phyloP scores from a whole-genome alignment of 2,329 filamentous ascomycete genomes.

The Cordyceps tenuipes region DNA sequence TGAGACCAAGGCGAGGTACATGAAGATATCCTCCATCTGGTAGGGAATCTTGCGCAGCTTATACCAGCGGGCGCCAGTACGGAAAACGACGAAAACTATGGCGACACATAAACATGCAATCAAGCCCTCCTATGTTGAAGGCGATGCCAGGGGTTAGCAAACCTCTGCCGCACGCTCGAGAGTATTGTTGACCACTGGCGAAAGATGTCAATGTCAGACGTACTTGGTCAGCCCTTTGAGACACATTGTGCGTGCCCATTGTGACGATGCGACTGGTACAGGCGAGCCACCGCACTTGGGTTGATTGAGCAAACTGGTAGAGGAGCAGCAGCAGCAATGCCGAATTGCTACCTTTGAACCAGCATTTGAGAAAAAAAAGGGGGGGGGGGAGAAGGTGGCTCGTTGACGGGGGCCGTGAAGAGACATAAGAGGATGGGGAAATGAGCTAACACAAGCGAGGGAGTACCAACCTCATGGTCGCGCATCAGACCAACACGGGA shows the following conservation, averaged over 20 bases:
- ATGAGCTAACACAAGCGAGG: neutral
- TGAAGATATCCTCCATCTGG: constrained; percentile 15
- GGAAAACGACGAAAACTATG: constrained; percentile 13
- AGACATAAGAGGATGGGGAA: constrained; percentile 1
- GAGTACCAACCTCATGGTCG: neutral
- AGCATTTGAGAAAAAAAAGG: neutral
- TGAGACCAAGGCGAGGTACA: constrained; percentile 13
- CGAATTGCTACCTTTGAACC: neutral
- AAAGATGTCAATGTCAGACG: neutral
- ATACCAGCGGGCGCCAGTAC: constrained; percentile 15
- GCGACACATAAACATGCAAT: constrained; percentile 14
- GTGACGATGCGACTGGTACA: neutral
- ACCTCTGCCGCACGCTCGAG: neutral
- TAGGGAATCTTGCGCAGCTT: constrained; percentile 13
- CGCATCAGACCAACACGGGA: constrained; percentile 2
- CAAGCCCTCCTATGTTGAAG: constrained; percentile 1
- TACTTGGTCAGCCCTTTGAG: constrained; percentile 12
- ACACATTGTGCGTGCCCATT: constrained; percentile 14
- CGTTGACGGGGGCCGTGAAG: neutral
- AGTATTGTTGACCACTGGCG: neutral
- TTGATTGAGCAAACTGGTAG: neutral
- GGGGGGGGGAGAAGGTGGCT: too few species aligned
- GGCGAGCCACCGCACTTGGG: neutral
- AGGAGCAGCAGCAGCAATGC: neutral
- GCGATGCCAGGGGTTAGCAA: neutral